Evolutionary conservation across 768 basidiomycete species (phyloP).

Genomic region (Guyanaporus albipodus): DNA sequence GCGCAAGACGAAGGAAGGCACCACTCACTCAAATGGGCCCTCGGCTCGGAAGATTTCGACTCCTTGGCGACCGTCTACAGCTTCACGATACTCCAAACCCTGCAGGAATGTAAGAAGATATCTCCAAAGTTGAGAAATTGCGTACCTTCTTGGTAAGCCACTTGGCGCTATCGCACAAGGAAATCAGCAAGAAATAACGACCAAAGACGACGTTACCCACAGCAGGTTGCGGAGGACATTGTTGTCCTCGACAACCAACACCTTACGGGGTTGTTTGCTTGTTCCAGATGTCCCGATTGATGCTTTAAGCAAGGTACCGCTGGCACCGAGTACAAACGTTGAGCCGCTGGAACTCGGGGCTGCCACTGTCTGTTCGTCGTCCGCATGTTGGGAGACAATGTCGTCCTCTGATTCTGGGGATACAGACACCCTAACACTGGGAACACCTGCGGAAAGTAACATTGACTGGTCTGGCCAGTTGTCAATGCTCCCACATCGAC

Average conservation of each 20-base stretch:
- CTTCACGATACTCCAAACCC: slow-evolving; percentile 75
- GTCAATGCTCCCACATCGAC: slow-evolving; percentile 33
- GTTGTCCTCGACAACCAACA: slow-evolving; percentile 91
- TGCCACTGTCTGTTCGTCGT: slow-evolving; percentile 9
- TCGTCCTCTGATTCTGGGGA: slow-evolving; percentile 32
- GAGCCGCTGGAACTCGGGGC: slow-evolving; percentile 27
- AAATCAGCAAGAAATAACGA: slow-evolving; percentile 9
- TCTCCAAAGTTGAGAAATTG: background rate
- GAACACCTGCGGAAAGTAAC: slow-evolving; percentile 3
- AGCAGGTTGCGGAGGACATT: slow-evolving; percentile 77
- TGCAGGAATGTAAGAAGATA: slow-evolving; percentile 18
- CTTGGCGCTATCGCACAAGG: slow-evolving; percentile 38
- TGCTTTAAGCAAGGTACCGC: slow-evolving; percentile 67
- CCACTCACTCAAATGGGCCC: slow-evolving; percentile 81
- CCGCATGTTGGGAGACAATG: slow-evolving; percentile 12
- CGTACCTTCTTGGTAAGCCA: slow-evolving; percentile 62
- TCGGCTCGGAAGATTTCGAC: slow-evolving; percentile 68
- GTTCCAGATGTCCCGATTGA: slow-evolving; percentile 52
- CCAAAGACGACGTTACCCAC: slow-evolving; percentile 41
- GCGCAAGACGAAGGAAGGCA: background rate
- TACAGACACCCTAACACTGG: slow-evolving; percentile 14
- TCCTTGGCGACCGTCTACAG: slow-evolving; percentile 81
- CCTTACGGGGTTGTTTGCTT: slow-evolving; percentile 47
- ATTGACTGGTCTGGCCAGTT: slow-evolving; percentile 22
- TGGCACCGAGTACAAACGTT: slow-evolving; percentile 51